Conservation (phyloP, 371 early-diverging fungal genomes). For the Syncephalis plumigaleata region DNA sequence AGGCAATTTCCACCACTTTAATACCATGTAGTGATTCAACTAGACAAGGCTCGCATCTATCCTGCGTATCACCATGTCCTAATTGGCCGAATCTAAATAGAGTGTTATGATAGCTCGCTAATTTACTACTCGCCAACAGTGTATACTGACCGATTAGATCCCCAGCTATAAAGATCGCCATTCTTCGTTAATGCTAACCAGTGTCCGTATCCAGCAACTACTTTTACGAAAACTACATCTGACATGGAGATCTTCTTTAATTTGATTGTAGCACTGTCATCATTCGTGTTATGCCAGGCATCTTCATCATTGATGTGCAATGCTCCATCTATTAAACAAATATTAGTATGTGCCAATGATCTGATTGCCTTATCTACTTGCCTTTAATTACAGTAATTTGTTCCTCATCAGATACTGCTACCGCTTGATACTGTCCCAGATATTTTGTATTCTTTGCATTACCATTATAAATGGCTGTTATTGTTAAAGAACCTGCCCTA, state of each 20-base stretch:
- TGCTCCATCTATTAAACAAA: no score
- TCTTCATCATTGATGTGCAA: no score
- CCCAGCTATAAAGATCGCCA: constrained; percentile 7
- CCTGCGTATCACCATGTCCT: constrained; percentile 4
- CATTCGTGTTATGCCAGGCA: no score
- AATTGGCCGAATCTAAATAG: constrained; percentile 5
- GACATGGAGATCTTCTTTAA: background rate
- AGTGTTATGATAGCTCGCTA: background rate
- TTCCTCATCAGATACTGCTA: no score
- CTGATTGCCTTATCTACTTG: background rate
- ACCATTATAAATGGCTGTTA: no score
- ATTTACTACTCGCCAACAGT: background rate
- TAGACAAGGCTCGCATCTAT: constrained; percentile 1
- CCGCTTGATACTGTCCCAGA: no score
- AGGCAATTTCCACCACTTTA: constrained; percentile 3
- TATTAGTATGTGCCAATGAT: background rate
- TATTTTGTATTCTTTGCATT: no score
- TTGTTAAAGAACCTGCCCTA: no score
- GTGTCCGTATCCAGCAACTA: constrained; percentile 4
- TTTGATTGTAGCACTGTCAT: no score
- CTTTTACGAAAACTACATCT: background rate
- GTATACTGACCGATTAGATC: constrained; percentile 3
- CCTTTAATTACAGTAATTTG: background rate
- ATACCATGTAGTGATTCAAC: constrained; percentile 6
- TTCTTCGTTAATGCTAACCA: constrained; percentile 3